phyloP scores from a whole-genome alignment of 2,329 filamentous ascomycete genomes.

The Trichocomaceae sp. region DNA sequence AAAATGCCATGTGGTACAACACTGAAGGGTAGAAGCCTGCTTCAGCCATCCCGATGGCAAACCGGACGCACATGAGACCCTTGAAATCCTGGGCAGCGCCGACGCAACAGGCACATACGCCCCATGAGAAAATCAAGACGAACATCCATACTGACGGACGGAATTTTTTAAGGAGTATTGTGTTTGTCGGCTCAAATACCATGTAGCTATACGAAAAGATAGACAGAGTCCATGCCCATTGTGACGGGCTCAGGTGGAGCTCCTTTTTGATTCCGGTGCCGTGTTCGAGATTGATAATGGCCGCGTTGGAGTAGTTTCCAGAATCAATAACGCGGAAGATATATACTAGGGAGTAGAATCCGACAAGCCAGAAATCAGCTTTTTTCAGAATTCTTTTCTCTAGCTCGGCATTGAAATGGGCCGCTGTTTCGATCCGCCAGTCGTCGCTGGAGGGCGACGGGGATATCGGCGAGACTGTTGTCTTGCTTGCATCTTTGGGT shows the following conservation, averaged over 20 bases:
- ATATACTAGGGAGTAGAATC: conserved; percentile 34
- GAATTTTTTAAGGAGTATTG: conserved; percentile 32
- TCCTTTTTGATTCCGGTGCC: conserved; percentile 37
- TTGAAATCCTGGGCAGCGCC: conserved; percentile 30
- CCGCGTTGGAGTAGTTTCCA: conserved; percentile 36
- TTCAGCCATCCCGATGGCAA: conserved; percentile 33
- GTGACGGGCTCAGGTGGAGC: conserved; percentile 24
- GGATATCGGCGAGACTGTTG: no score
- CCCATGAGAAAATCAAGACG: conserved; percentile 31
- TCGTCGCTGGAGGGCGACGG: not conserved
- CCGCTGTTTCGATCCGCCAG: not conserved
- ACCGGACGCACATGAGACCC: conserved; percentile 35
- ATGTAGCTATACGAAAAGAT: conserved; percentile 39
- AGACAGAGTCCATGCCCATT: conserved; percentile 37
- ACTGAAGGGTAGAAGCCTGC: conserved; percentile 32
- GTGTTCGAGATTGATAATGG: conserved; percentile 37
- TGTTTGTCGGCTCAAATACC: conserved; percentile 36
- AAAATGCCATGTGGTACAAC: conserved; percentile 40
- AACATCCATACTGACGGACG: conserved; percentile 33
- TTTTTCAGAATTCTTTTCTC: conserved; percentile 29
- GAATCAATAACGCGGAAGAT: conserved; percentile 37
- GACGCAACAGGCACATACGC: conserved; percentile 30
- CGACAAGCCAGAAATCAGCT: conserved; percentile 27
- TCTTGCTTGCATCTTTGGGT: no score
- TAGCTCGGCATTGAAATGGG: conserved; percentile 13